phyloP scores from a whole-genome alignment of 2,329 filamentous ascomycete genomes.

The Fusarium odoratissimum region DNA sequence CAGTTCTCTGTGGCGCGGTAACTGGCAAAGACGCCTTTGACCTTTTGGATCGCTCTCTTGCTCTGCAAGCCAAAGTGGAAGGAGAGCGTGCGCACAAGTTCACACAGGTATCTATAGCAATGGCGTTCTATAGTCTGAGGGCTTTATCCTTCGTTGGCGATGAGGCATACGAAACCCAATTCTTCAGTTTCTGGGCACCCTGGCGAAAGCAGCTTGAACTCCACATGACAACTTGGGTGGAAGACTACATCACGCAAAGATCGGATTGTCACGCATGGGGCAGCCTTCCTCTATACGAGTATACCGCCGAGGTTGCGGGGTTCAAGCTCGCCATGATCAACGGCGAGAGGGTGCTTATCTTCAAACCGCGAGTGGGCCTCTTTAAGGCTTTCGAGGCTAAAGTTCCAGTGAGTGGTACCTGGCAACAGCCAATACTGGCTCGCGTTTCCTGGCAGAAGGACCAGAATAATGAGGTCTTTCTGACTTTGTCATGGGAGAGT shows the following conservation, averaged over 20 bases:
- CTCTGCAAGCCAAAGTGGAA: neutral
- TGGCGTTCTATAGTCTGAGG: neutral
- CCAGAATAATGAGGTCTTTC: rapidly evolving
- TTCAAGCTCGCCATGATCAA: neutral
- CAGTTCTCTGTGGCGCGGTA: neutral
- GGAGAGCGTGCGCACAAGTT: neutral
- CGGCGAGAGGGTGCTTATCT: neutral
- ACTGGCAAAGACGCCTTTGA: neutral
- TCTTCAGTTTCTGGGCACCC: neutral
- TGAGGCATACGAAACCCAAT: neutral
- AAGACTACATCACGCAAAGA: neutral
- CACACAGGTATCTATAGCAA: neutral
- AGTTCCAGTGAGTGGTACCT: neutral
- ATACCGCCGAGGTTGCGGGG: neutral
- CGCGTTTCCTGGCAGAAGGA: neutral
- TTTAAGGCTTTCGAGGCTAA: neutral
- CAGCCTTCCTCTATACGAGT: neutral
- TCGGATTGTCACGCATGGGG: neutral
- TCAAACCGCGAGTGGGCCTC: neutral
- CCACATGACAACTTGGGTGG: neutral
- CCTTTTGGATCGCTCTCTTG: neutral
- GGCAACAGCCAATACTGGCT: neutral
- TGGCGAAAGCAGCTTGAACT: neutral
- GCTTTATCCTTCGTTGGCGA: neutral
- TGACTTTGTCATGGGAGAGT: neutral